phyloP scores from a whole-genome alignment of 257 asterid genomes.

The Solanum pinnatisectum region DNA sequence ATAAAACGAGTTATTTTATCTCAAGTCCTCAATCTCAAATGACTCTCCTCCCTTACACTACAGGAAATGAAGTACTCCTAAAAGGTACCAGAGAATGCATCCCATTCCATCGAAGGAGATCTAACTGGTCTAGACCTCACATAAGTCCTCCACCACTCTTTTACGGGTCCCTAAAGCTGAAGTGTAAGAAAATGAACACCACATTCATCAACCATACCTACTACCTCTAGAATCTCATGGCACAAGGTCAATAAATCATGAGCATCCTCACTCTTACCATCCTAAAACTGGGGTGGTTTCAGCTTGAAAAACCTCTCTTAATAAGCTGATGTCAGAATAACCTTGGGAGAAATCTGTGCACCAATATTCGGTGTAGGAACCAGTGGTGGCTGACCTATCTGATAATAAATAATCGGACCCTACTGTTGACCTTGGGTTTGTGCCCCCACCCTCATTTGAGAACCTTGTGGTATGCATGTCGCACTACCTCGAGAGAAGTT shows the following conservation, averaged over 20 bases:
- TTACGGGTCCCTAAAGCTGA: background rate
- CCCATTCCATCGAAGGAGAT: background rate
- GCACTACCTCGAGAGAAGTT: background rate
- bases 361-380: background rate
- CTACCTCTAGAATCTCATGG: background rate
- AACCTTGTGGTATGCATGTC: background rate
- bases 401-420: background rate
- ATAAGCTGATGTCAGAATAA: too few relatives aligned
- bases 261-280: background rate
- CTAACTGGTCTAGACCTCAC: background rate
- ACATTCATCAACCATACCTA: background rate
- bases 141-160: background rate
- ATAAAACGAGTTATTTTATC: background rate
- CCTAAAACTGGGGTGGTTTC: background rate
- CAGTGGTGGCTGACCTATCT: background rate
- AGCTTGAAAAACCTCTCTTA: background rate
- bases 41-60: background rate
- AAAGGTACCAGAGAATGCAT: too few relatives aligned
- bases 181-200: background rate
- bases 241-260: background rate
- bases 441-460: background rate
- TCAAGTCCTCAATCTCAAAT: background rate
- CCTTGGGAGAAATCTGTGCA: background rate
- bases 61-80: too few relatives aligned
- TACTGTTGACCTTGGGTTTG: background rate